These are phyloP conservation scores for Manihot esculenta DNA, from an alignment of 441 rosid genomes.

Conservation along the genomic window DNA sequence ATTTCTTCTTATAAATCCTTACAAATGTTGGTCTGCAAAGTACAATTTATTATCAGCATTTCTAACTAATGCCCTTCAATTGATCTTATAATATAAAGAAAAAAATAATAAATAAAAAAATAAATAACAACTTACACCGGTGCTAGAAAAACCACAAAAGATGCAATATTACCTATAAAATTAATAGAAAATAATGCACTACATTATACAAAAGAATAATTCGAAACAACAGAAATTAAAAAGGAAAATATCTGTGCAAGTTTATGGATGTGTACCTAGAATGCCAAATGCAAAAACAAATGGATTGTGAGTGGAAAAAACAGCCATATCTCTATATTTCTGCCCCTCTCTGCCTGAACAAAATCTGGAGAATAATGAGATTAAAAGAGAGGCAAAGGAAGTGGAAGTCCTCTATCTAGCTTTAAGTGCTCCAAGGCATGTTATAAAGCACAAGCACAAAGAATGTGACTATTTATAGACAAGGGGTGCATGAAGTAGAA, in stretches of 20 bases:
- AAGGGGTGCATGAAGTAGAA: no score
- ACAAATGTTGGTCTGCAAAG: constrained; percentile 68
- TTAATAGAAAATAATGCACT: no score
- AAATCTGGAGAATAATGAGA: neutral
- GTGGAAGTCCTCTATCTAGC: constrained; percentile 18
- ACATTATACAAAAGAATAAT: no score
- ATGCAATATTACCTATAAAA: constrained; percentile 67
- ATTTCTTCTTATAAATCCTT: constrained; percentile 62
- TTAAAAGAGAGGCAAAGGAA: constrained; percentile 1
- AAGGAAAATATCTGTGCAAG: no score
- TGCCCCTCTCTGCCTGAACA: neutral
- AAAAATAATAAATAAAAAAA: no score
- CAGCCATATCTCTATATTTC: constrained; percentile 39
- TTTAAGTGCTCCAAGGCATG: no score
- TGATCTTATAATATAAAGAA: no score
- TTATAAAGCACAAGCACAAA: no score
- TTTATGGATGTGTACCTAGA: constrained; percentile 55
- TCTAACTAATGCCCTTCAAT: no score
- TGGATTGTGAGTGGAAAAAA: constrained; percentile 43
- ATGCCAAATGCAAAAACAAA: constrained; percentile 55
- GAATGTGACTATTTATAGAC: no score
- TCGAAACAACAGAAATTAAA: no score
- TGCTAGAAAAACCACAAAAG: constrained; percentile 67
- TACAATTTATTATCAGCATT: neutral
- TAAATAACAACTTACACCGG: constrained; percentile 97